These are phyloP conservation scores for Populus hybrid DNA, from an alignment of 441 rosid genomes.

Conservation along the genomic window DNA sequence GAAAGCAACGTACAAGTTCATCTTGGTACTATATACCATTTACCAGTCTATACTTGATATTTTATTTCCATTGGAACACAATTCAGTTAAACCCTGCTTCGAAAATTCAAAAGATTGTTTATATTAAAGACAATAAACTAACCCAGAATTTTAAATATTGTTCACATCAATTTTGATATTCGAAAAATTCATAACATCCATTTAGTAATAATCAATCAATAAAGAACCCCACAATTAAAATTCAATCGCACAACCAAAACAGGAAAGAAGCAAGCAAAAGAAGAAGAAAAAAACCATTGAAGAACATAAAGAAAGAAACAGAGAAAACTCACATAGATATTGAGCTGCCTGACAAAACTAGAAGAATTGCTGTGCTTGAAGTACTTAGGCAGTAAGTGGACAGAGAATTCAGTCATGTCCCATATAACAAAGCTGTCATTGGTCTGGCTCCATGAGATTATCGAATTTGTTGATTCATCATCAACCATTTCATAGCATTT, in stretches of 20 bases:
- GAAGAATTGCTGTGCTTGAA: slow-evolving; percentile 88
- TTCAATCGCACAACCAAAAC: not conserved
- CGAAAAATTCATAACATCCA: not conserved
- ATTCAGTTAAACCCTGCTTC: not conserved
- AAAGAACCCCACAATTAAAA: slow-evolving; percentile 3
- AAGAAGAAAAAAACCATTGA: no score
- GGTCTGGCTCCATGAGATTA: slow-evolving; percentile 62
- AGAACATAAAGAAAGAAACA: not conserved
- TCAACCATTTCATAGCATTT: slow-evolving; percentile 95
- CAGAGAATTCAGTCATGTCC: slow-evolving; percentile 63
- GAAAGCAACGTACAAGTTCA: not conserved
- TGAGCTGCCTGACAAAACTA: slow-evolving; percentile 90
- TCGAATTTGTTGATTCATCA: slow-evolving; percentile 55
- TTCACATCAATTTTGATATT: not conserved
- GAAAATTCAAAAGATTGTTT: not conserved
- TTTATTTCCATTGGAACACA: not conserved
- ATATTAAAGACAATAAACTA: not conserved
- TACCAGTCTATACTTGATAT: not conserved
- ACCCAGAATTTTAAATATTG: not conserved
- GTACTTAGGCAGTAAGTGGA: slow-evolving; percentile 68
- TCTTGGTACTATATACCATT: no score
- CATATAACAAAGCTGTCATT: slow-evolving; percentile 59
- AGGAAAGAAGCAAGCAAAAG: not conserved
- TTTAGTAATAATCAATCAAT: not conserved
- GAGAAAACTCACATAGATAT: slow-evolving; percentile 65